A percentile compares a stretch with the other conserved stretches of the same genome.
Conservation (phyloP, 2,329 filamentous ascomycete genomes). For the Pseudogymnoascus sp. region DNA sequence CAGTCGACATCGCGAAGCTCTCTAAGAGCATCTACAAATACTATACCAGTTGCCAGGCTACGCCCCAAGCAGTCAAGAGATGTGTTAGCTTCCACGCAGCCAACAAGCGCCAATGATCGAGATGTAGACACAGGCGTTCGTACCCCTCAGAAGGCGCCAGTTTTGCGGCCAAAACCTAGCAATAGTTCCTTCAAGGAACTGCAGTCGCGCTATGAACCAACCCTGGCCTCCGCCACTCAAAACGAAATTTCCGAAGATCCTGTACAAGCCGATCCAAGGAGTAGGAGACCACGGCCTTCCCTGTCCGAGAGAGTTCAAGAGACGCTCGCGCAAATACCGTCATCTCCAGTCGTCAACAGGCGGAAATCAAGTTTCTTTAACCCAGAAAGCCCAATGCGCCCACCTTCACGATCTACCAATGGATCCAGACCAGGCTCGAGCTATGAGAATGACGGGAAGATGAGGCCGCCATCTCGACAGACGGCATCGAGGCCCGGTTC, state of each 20-base stretch:
- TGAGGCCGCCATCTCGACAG: slow-evolving; percentile 40
- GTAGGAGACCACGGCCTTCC: slow-evolving; percentile 34
- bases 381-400: slow-evolving; percentile 49
- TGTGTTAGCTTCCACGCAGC: not conserved
- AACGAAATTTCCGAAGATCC: not conserved
- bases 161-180: not conserved
- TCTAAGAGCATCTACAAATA: not conserved
- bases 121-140: not conserved
- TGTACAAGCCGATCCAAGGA: not conserved
- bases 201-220: slow-evolving; percentile 2
- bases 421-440: slow-evolving; percentile 38
- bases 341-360: slow-evolving; percentile 63
- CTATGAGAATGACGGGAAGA: slow-evolving; percentile 54
- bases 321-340: slow-evolving; percentile 68
- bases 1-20: not conserved
- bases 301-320: slow-evolving; percentile 81
- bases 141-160: not conserved
- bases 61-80: not conserved
- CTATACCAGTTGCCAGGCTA: not conserved
- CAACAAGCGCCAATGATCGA: not conserved
- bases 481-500: slow-evolving; percentile 47
- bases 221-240: not conserved
- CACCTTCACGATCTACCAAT: slow-evolving; percentile 28
- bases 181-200: slow-evolving; percentile 3
- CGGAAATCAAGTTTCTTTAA: slow-evolving; percentile 68